Evolutionary conservation across 139 green algal genomes (phyloP).

Genomic region (Spirogloea muscicola): DNA sequence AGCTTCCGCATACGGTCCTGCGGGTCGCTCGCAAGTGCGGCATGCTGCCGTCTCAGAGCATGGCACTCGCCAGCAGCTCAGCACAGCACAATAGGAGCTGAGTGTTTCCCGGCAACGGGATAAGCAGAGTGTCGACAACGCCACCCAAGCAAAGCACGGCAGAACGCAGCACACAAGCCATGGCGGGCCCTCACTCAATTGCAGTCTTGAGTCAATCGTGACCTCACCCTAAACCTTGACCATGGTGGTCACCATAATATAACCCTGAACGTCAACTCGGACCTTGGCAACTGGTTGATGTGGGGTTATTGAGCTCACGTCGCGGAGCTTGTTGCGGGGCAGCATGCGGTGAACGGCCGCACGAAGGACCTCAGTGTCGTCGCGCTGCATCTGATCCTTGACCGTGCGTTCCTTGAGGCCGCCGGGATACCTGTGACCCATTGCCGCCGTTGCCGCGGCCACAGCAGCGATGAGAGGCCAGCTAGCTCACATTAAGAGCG

Average conservation of each 20-base stretch:
- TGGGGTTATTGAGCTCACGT: constrained; percentile 12
- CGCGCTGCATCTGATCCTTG: constrained; percentile 40
- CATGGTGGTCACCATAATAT: background rate
- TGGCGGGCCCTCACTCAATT: background rate
- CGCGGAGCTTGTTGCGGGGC: constrained; percentile 48
- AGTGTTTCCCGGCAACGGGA: no score
- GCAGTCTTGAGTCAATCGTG: background rate
- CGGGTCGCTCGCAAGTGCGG: no score
- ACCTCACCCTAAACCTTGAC: no score
- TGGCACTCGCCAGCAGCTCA: no score
- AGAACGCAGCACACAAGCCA: background rate
- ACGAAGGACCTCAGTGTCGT: constrained; percentile 46
- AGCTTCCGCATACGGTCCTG: constrained; percentile 53
- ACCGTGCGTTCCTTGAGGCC: constrained; percentile 52
- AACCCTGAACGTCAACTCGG: background rate
- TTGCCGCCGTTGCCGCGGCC: background rate
- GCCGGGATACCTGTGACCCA: constrained; percentile 50
- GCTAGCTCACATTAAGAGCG: no score
- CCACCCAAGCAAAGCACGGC: no score
- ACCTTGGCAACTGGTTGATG: background rate
- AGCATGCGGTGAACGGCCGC: constrained; percentile 60
- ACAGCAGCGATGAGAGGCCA: no score
- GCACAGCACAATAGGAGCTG: no score
- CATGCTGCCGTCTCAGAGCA: no score
- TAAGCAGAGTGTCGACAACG: no score